Evolutionary conservation across 495 filamentous ascomycete species (phyloP), one percentile per base, ranked within the genome.

Genomic region (Penicillium robsamsonii): DNA sequence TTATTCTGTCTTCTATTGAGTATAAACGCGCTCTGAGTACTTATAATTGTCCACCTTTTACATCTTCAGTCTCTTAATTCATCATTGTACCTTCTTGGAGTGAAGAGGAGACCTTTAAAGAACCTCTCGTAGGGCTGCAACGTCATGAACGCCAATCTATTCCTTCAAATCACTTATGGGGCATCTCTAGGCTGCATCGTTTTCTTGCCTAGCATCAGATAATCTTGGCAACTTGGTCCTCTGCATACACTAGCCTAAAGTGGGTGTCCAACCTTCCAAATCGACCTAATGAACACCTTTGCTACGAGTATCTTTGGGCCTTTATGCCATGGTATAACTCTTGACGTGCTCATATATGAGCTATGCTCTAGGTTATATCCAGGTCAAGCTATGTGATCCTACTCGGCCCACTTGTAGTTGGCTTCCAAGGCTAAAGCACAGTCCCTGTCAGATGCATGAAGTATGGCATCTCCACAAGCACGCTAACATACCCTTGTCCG

Each of bases 131-230:
- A 29, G 42, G 22, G 1, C 42, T 46, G 13, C 12, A 45, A 22
- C 43, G 31, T 55, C 30, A 55, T 27, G 22, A 9, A 25, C 18
- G n/a, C 9, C 43, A 46, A 37, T 46, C n/a, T 13, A n/a, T 40
- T 46, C 25, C 25, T 27, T 27, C 4, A 7, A 3, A 27, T 27
- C 25, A 58, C 56, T 50, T 59, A 68, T 51, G 65, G 65, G 63
- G 55, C 65, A 17, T 46, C 30, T 20, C 60, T 54, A 68, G 65
- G 65, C 65, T 66, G 40, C 65, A 61, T 68, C 53, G 5, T 68
- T 68, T 50, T 53, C 24, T 48, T 55, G 29, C 60, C 56, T 66
- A n/a, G n/a, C n/a, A 64, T 66, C 54, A 54, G 52, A 52, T 20
- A 3, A 22, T 9, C 27, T 41, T 17, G 63, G 46, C 58, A 44